These are phyloP conservation scores for Hermanozyma aechmeae DNA, from an alignment of 805 yeast species.

Conservation along the genomic window DNA sequence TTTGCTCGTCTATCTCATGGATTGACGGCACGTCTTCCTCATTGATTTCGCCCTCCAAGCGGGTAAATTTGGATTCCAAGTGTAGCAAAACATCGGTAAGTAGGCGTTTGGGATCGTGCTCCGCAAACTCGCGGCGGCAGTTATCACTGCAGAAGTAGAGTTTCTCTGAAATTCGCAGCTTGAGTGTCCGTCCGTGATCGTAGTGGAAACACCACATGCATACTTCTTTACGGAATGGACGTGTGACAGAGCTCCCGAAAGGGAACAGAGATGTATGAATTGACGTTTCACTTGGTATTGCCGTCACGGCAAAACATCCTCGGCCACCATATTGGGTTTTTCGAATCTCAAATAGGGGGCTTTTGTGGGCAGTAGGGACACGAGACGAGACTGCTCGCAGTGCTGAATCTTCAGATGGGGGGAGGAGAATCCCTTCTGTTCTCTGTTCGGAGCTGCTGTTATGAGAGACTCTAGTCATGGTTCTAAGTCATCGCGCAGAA, in stretches of 20 bases:
- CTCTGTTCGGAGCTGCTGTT: too few species aligned
- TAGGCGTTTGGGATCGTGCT: constrained; percentile 25
- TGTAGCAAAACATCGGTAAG: constrained; percentile 25
- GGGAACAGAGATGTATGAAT: constrained; percentile 34
- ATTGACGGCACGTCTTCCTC: constrained; percentile 8
- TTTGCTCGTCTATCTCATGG: constrained; percentile 3
- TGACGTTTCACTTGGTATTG: constrained; percentile 32
- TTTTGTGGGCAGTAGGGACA: too few species aligned
- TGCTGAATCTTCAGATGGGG: too few species aligned
- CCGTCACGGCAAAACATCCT: constrained; percentile 43
- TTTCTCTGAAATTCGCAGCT: constrained; percentile 21
- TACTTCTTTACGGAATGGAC: constrained; percentile 54
- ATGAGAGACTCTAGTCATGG: too few species aligned
- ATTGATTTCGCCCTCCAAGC: constrained; percentile 15
- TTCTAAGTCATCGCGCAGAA: too few species aligned
- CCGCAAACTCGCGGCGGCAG: constrained; percentile 31
- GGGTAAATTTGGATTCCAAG: constrained; percentile 22
- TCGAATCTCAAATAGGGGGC: neutral
- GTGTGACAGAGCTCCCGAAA: constrained; percentile 37
- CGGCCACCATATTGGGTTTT: constrained; percentile 38
- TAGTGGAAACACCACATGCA: constrained; percentile 47
- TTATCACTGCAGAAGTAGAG: constrained; percentile 42
- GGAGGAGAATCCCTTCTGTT: too few species aligned
- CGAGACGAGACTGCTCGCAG: too few species aligned
- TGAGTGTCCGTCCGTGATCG: constrained; percentile 38